Evolutionary conservation across 805 yeast genomes (phyloP).

Genomic region (Wickerhamiella dianesei): DNA sequence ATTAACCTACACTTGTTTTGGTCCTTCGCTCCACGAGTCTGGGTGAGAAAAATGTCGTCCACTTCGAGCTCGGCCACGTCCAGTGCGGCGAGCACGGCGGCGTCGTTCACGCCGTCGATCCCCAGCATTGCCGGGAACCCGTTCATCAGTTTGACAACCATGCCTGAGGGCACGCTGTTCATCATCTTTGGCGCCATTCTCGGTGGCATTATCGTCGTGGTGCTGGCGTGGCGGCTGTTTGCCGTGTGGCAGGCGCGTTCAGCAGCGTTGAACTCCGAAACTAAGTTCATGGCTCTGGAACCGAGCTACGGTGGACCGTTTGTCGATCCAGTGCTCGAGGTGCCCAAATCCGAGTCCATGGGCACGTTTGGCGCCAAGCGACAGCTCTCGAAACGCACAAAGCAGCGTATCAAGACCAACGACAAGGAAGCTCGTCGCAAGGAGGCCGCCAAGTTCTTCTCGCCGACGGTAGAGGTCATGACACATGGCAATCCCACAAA

Average conservation of each 20-base stretch:
- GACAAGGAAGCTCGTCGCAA: slow-evolving; percentile 9
- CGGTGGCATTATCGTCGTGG: slow-evolving; percentile 41
- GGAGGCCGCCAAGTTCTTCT: slow-evolving; percentile 36
- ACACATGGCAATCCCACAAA: slow-evolving; percentile 25
- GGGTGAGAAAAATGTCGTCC: background rate
- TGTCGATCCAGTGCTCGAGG: slow-evolving; percentile 12
- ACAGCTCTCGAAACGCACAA: slow-evolving; percentile 5
- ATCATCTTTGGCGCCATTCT: slow-evolving; percentile 65
- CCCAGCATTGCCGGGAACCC: slow-evolving; percentile 58
- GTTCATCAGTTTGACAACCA: slow-evolving; percentile 35
- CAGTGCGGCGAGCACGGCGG: background rate
- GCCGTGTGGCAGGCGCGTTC: slow-evolving; percentile 36
- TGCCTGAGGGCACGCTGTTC: slow-evolving; percentile 69
- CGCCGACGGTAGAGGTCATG: slow-evolving; percentile 70
- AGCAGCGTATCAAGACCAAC: slow-evolving; percentile 9
- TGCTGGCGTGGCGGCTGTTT: slow-evolving; percentile 40
- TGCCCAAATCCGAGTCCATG: background rate
- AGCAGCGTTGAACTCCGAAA: slow-evolving; percentile 35
- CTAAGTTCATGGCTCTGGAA: slow-evolving; percentile 16
- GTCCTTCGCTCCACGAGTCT: background rate
- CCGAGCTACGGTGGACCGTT: slow-evolving; percentile 19
- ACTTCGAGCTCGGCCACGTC: background rate
- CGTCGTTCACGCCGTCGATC: slow-evolving; percentile 29
- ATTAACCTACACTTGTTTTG: background rate
- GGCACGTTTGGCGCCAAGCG: background rate